Evolutionary conservation across 1,139 yeast genomes (phyloP).

Genomic region (Yamadazyma blattariae): DNA sequence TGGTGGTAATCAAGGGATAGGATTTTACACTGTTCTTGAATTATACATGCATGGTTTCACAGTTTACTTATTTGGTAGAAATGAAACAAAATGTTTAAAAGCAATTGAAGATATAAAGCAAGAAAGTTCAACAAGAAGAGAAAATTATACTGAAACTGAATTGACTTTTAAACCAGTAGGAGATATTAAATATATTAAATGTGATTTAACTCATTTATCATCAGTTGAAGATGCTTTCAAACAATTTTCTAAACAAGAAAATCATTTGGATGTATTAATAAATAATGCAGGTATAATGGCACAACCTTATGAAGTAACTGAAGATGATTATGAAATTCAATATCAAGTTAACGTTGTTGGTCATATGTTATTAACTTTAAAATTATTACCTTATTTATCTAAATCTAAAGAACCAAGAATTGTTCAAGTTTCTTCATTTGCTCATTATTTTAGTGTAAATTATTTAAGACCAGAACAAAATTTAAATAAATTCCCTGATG

Average conservation of each 20-base stretch:
- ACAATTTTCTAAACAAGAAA: conserved; percentile 22
- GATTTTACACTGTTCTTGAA: conserved; percentile 40
- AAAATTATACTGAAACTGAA: conserved; percentile 14
- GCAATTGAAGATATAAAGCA: conserved; percentile 34
- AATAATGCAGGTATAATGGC: conserved; percentile 47
- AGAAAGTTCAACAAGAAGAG: conserved; percentile 19
- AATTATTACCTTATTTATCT: conserved; percentile 27
- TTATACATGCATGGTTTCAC: conserved; percentile 42
- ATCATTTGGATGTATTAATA: conserved; percentile 31
- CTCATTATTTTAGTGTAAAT: conserved; percentile 25
- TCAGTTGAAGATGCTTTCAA: conserved; percentile 30
- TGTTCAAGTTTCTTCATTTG: conserved; percentile 32
- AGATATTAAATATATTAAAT: conserved; percentile 23
- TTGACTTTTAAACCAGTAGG: conserved; percentile 20
- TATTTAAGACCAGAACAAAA: conserved; percentile 24
- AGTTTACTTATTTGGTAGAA: conserved; percentile 43
- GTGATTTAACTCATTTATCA: conserved; percentile 33
- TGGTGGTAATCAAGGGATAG: conserved; percentile 47
- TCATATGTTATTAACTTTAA: conserved; percentile 32
- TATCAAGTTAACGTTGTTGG: conserved; percentile 40
- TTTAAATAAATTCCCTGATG: conserved; percentile 24
- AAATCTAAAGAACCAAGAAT: conserved; percentile 29
- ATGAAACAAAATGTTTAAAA: conserved; percentile 30
- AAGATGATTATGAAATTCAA: conserved; percentile 40
- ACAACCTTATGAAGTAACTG: conserved; percentile 31